These are phyloP conservation scores for Rhynchosporium graminicola DNA, from an alignment of 2,329 filamentous ascomycete genomes.

Conservation along the genomic window DNA sequence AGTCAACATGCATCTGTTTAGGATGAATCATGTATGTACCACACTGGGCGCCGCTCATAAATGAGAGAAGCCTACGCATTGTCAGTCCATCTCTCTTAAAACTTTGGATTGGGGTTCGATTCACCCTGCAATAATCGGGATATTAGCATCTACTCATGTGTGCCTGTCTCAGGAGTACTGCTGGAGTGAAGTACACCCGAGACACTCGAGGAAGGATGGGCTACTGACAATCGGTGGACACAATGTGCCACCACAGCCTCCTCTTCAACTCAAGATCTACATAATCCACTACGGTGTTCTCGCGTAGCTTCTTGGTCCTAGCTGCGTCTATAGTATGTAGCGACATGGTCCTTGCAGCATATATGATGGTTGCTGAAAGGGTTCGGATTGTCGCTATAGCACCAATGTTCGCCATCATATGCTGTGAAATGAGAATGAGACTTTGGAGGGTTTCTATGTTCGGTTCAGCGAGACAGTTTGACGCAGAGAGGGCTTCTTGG, in stretches of 20 bases:
- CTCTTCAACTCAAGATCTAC: constrained; percentile 42
- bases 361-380: constrained; percentile 39
- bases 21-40: constrained; percentile 44
- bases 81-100: constrained; percentile 22
- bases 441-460: constrained; percentile 44
- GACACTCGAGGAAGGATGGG: no score
- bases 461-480: constrained; percentile 32
- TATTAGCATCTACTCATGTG: no score
- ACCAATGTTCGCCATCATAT: constrained; percentile 42
- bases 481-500: constrained; percentile 32
- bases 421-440: constrained; percentile 41
- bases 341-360: constrained; percentile 31
- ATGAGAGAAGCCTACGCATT: constrained; percentile 38
- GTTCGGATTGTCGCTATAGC: constrained; percentile 40
- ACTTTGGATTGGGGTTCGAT: constrained; percentile 5
- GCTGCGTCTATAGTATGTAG: constrained; percentile 31
- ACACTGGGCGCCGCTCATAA: constrained; percentile 41
- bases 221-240: constrained; percentile 42
- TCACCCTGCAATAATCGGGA: no score
- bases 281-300: constrained; percentile 29
- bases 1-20: constrained; percentile 43
- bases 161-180: no score
- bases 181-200: no score
- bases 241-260: constrained; percentile 47
- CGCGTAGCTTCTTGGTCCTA: constrained; percentile 28